phyloP scores from a whole-genome alignment of 1,284 basidiomycete genomes.

The Cystobasidium sp. region DNA sequence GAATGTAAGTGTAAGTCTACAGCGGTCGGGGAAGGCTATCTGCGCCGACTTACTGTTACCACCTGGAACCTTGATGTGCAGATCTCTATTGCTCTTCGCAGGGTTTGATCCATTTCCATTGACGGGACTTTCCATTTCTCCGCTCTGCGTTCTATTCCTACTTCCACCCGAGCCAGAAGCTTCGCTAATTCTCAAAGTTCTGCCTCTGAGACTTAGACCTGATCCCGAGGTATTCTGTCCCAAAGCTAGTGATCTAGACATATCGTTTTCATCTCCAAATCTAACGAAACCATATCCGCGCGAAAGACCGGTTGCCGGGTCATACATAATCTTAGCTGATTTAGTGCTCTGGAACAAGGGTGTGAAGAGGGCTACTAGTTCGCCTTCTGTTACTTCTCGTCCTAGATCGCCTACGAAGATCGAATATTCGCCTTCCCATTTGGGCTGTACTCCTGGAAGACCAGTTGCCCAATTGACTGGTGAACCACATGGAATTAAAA shows the following conservation, averaged over 20 bases:
- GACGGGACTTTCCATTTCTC: slow-evolving; percentile 7
- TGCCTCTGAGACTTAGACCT: slow-evolving; percentile 53
- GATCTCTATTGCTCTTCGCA: slow-evolving; percentile 24
- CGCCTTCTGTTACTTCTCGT: slow-evolving; percentile 84
- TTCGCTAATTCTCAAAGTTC: slow-evolving; percentile 62
- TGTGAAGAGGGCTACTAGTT: slow-evolving; percentile 74
- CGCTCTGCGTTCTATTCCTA: slow-evolving; percentile 63
- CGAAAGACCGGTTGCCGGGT: slow-evolving; percentile 83
- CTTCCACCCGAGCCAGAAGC: slow-evolving; percentile 66
- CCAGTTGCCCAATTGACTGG: slow-evolving; percentile 77
- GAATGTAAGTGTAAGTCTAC: background rate
- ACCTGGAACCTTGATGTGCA: slow-evolving; percentile 35
- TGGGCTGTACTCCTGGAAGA: slow-evolving; percentile 56
- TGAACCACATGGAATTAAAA: slow-evolving; percentile 65
- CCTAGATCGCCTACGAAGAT: slow-evolving; percentile 89
- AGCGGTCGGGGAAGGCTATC: background rate
- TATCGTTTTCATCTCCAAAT: slow-evolving; percentile 82
- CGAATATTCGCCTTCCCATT: slow-evolving; percentile 71
- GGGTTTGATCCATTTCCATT: background rate
- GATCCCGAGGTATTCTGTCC: slow-evolving; percentile 50
- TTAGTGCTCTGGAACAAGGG: slow-evolving; percentile 83
- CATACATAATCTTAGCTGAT: slow-evolving; percentile 87
- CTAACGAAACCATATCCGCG: slow-evolving; percentile 87
- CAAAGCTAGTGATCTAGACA: slow-evolving; percentile 75
- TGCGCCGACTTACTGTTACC: background rate